Evolutionary conservation across 805 yeast species (phyloP).

Genomic region (Clavispora vitiphila): DNA sequence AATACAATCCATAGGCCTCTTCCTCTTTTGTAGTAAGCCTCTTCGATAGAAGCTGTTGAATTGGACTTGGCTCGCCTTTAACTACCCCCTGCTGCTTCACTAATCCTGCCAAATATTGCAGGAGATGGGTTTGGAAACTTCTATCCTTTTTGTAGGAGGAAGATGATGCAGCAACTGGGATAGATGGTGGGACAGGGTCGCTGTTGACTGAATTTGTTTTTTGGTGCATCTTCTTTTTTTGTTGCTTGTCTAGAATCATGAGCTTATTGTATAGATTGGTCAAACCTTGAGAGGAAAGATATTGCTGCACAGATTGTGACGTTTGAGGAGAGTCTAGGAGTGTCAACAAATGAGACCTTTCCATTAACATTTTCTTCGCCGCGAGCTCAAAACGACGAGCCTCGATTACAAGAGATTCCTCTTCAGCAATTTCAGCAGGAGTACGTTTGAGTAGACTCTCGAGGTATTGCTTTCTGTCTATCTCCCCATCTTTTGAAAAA

Average conservation of each 20-base stretch:
- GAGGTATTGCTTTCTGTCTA: slow-evolving; percentile 75
- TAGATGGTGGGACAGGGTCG: slow-evolving; percentile 55
- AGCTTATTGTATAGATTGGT: slow-evolving; percentile 79
- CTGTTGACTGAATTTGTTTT: slow-evolving; percentile 14
- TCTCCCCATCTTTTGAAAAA: slow-evolving; percentile 67
- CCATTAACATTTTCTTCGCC: slow-evolving; percentile 81
- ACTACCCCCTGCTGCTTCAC: slow-evolving; percentile 27
- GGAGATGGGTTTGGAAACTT: slow-evolving; percentile 41
- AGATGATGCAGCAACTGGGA: slow-evolving; percentile 49
- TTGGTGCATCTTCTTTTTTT: slow-evolving; percentile 46
- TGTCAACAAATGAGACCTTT: slow-evolving; percentile 72
- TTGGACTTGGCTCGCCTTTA: slow-evolving; percentile 35
- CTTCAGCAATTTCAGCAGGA: slow-evolving; percentile 98
- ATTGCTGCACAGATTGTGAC: slow-evolving; percentile 70
- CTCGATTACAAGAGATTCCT: slow-evolving; percentile 88
- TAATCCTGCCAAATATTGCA: slow-evolving; percentile 36
- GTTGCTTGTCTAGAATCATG: slow-evolving; percentile 61
- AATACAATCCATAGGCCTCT: slow-evolving; percentile 75
- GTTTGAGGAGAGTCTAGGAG: slow-evolving; percentile 83
- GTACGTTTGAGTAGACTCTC: slow-evolving; percentile 72
- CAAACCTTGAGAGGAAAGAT: slow-evolving; percentile 80
- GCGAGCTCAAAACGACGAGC: slow-evolving; percentile 89
- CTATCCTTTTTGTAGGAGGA: slow-evolving; percentile 42
- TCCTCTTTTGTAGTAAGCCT: slow-evolving; percentile 72
- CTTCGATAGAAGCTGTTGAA: slow-evolving; percentile 44